Evolutionary conservation across 2,329 filamentous ascomycete species (phyloP).

Genomic region (Penicillium hesseltinei): DNA sequence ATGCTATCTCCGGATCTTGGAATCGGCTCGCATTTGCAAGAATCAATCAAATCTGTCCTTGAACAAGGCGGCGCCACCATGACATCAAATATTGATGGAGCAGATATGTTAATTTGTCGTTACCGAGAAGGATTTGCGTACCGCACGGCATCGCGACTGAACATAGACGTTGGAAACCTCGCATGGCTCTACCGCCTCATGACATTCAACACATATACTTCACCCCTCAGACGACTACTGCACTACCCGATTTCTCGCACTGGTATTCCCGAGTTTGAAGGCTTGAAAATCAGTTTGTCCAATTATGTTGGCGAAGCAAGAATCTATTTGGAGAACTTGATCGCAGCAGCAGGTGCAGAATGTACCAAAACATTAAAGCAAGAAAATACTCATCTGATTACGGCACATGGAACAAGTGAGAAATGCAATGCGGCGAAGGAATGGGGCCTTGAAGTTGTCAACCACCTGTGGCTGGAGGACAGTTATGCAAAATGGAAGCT

Average conservation of each 20-base stretch:
- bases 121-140: slow-evolving; percentile 82
- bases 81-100: slow-evolving; percentile 63
- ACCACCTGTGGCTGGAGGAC: slow-evolving; percentile 96
- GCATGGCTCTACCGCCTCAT: slow-evolving; percentile 94
- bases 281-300: slow-evolving; percentile 79
- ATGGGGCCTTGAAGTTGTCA: slow-evolving; percentile 87
- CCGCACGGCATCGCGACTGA: slow-evolving; percentile 67
- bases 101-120: slow-evolving; percentile 82
- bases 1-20: slow-evolving; percentile 74
- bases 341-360: slow-evolving; percentile 76
- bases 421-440: slow-evolving; percentile 90
- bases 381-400: slow-evolving; percentile 94
- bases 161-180: slow-evolving; percentile 85
- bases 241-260: slow-evolving; percentile 82
- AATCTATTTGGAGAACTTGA: slow-evolving; percentile 88
- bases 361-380: slow-evolving; percentile 94
- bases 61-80: slow-evolving; percentile 67
- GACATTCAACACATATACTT: slow-evolving; percentile 83
- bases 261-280: slow-evolving; percentile 76
- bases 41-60: slow-evolving; percentile 70
- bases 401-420: slow-evolving; percentile 82
- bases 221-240: slow-evolving; percentile 74
- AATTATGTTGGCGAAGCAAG: slow-evolving; percentile 96
- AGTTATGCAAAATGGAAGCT: slow-evolving; percentile 87
- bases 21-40: slow-evolving; percentile 64